Conservation (phyloP, 1,284 basidiomycete genomes). For the Mycosarcoma mackinlayi region DNA sequence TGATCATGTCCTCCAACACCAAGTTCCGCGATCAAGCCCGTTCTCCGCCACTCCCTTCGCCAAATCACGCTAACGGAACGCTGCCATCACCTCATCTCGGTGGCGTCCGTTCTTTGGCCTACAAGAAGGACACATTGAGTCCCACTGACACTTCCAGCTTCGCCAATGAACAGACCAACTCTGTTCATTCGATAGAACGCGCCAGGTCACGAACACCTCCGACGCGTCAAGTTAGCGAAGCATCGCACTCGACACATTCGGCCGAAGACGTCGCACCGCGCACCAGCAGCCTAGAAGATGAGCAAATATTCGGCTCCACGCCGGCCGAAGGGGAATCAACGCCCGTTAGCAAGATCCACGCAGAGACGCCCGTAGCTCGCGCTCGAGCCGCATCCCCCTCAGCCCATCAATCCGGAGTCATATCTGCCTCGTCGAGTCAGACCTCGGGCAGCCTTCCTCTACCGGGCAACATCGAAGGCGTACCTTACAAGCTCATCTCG, state of each 20-base stretch:
- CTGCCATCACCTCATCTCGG: slow-evolving; percentile 30
- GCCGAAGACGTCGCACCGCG: slow-evolving; percentile 10
- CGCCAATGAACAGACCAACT: slow-evolving; percentile 13
- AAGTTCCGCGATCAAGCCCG: slow-evolving; percentile 34
- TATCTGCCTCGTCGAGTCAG: slow-evolving; percentile 28
- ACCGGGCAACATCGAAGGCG: slow-evolving; percentile 52
- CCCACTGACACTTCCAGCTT: slow-evolving; percentile 16
- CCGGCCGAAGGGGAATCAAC: slow-evolving; percentile 27
- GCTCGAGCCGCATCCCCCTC: slow-evolving; percentile 10
- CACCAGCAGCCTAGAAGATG: slow-evolving; percentile 27
- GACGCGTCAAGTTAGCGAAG: slow-evolving; percentile 17
- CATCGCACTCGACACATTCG: slow-evolving; percentile 2
- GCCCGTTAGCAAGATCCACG: slow-evolving; percentile 16
- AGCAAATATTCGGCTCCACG: not conserved
- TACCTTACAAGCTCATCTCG: slow-evolving; percentile 62
- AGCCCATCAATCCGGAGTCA: slow-evolving; percentile 5
- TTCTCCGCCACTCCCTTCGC: slow-evolving; percentile 32
- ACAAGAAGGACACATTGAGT: slow-evolving; percentile 32
- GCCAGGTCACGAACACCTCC: slow-evolving; percentile 26
- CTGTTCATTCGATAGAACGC: slow-evolving; percentile 15
- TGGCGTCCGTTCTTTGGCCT: slow-evolving; percentile 27
- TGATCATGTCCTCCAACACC: slow-evolving; percentile 28
- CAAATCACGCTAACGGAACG: slow-evolving; percentile 9
- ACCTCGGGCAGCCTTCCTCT: slow-evolving; percentile 37
- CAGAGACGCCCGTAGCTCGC: slow-evolving; percentile 8